A percentile compares a stretch with the other conserved stretches of the same genome.
These are phyloP conservation scores for Pouteria glomerata DNA, from an alignment of 148 eudicot species.

Conservation along the genomic window DNA sequence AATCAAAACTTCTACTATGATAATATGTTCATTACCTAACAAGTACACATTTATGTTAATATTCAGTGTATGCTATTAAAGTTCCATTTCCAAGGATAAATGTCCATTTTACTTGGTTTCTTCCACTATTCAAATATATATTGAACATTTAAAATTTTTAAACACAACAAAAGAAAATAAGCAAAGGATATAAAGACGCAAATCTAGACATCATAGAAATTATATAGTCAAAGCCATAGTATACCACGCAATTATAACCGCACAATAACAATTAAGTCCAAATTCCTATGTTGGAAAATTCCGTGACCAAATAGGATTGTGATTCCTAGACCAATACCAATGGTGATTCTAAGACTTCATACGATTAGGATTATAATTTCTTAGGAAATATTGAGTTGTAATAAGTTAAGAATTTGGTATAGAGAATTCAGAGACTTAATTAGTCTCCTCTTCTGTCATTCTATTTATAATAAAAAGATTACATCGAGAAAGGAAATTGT, in stretches of 20 bases:
- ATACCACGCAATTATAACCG: not conserved
- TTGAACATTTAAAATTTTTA: not conserved
- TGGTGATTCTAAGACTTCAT: no score
- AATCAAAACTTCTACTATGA: not conserved
- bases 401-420: no score
- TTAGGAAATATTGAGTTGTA: no score
- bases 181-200: not conserved
- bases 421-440: no score
- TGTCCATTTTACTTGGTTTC: not conserved
- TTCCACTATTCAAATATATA: not conserved
- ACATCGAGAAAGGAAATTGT: no score
- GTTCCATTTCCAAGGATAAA: not conserved
- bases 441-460: no score
- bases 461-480: no score
- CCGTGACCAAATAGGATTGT: not conserved
- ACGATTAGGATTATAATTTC: no score
- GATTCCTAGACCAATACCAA: no score
- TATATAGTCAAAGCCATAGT: no score
- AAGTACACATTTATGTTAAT: not conserved
- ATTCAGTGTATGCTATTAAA: not conserved
- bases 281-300: not conserved
- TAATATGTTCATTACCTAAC: not conserved
- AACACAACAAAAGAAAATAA: not conserved
- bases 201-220: not conserved
- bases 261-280: not conserved